Evolutionary conservation across 208 protist species (phyloP).

Genomic region (Strigomonas culicis): DNA sequence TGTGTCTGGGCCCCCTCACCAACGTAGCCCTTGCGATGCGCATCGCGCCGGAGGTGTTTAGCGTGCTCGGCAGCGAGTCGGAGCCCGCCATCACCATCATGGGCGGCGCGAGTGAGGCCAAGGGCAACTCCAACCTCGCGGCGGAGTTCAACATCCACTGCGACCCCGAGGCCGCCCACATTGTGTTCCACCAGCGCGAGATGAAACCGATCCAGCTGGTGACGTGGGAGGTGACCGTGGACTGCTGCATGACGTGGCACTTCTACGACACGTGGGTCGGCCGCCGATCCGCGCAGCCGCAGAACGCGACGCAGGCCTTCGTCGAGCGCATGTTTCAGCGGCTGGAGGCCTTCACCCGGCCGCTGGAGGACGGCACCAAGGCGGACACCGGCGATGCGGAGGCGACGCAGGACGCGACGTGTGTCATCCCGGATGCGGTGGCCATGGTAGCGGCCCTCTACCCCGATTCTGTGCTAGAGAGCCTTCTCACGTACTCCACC

Average conservation of each 20-base stretch:
- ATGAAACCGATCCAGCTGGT: slow-evolving; percentile 60
- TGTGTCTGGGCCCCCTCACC: slow-evolving; percentile 68
- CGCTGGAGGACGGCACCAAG: slow-evolving; percentile 52
- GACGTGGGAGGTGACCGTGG: slow-evolving; percentile 75
- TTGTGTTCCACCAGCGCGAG: slow-evolving; percentile 59
- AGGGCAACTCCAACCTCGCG: slow-evolving; percentile 77
- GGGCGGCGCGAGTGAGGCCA: slow-evolving; percentile 66
- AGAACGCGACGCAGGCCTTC: slow-evolving; percentile 55
- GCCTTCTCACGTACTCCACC: slow-evolving; percentile 64
- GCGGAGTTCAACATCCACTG: slow-evolving; percentile 87
- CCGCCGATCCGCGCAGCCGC: slow-evolving; percentile 8
- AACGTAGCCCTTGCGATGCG: slow-evolving; percentile 78
- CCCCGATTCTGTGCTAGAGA: slow-evolving; percentile 52
- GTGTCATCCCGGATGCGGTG: slow-evolving; percentile 79
- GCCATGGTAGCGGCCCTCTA: slow-evolving; percentile 57
- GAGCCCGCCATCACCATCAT: slow-evolving; percentile 70
- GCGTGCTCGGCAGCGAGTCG: slow-evolving; percentile 58
- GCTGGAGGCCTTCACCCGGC: slow-evolving; percentile 68
- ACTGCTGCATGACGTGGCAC: slow-evolving; percentile 70
- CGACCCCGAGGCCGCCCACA: slow-evolving; percentile 80
- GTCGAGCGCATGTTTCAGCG: slow-evolving; percentile 71
- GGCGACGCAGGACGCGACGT: slow-evolving; percentile 74
- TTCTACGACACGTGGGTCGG: slow-evolving; percentile 73
- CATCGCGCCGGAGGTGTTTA: slow-evolving; percentile 43
- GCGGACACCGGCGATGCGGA: slow-evolving; percentile 71